A percentile compares a stretch with the other conserved stretches of the same genome.
phyloP scores from a whole-genome alignment of 768 basidiomycete genomes.

The Lepiota venenata region DNA sequence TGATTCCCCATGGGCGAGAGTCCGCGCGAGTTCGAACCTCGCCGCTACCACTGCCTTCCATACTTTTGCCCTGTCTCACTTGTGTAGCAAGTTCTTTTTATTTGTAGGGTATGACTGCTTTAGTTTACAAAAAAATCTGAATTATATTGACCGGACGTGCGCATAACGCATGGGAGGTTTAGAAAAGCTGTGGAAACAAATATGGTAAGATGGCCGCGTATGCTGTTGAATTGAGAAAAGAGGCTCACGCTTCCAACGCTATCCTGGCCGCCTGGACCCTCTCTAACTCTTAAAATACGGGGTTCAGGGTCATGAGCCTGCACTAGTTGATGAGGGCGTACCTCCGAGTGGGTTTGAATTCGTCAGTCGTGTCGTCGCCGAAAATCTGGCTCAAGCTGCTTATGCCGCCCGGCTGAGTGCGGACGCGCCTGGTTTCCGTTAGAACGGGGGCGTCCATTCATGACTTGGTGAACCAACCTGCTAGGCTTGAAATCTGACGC shows the following conservation, averaged over 20 bases:
- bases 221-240: background rate
- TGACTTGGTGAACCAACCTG: constrained; percentile 34
- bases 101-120: background rate
- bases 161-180: background rate
- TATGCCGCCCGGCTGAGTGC: constrained; percentile 42
- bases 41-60: constrained; percentile 59
- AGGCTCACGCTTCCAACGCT: constrained; percentile 42
- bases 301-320: constrained; percentile 3
- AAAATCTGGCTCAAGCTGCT: constrained; percentile 46
- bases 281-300: constrained; percentile 48
- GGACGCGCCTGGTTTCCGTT: constrained; percentile 32
- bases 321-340: constrained; percentile 21
- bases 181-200: constrained; percentile 17
- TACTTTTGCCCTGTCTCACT: no score
- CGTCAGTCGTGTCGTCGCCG: constrained; percentile 36
- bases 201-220: background rate
- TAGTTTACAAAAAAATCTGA: background rate
- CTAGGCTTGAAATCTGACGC: constrained; percentile 41
- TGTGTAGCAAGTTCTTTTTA: constrained; percentile 17
- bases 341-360: constrained; percentile 72
- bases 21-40: constrained; percentile 92
- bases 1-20: constrained; percentile 82
- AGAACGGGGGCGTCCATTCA: background rate
- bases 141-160: background rate
- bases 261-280: constrained; percentile 67